Base-by-base conservation (phyloP, 2,329 filamentous ascomycete genomes). In the Knoxdaviesia capensis region DNA sequence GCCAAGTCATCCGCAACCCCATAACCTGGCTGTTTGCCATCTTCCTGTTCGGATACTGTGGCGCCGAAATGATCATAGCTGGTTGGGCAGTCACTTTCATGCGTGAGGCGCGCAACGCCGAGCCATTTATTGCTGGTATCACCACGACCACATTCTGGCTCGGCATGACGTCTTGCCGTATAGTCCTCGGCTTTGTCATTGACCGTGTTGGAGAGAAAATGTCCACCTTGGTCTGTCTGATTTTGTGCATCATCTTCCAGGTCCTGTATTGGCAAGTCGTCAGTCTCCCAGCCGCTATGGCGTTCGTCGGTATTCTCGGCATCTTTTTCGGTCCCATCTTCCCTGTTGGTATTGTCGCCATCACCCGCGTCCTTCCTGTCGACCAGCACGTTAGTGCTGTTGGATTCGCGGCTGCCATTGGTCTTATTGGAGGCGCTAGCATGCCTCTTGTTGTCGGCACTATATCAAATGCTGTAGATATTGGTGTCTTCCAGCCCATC, bases 51-150 rank as follows among this genome's bases (percentile, higher is more conserved):
- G 73, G 74, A 6, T 92, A 92, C 51, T 77, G 88, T 1, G 85
- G 85, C 4, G 68, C 73, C 5, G 85, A 93, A 58, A 79, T 85
- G 45, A 74, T 73, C 1, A 62, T 86, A 3, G 78, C 79, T 7
- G 61, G 83, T 10, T 90, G 83, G 83, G 78, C 92, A 47, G 77
- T 84, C 40, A 78, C 77, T 1, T 92, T 93, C 54, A 92, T 93
- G 82, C 74, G 87, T n/a, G 64, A 71, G 20, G 76, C 86, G 29
- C 71, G 86, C 9, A 57, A 77, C 34, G 82, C 77, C 4, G 68
- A 64, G 29, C 62, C 74, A 0, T 88, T 90, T 52, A 67, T 75
- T 2, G 77, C 79, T 33, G 84, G 84, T 3, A 73, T 90, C 60
- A 75, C 74, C 0, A 77, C 76, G 0, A 88, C 82, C 0, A 77